phyloP scores from a whole-genome alignment of 2,329 filamentous ascomycete genomes.

The Annulohypoxylon truncatum region DNA sequence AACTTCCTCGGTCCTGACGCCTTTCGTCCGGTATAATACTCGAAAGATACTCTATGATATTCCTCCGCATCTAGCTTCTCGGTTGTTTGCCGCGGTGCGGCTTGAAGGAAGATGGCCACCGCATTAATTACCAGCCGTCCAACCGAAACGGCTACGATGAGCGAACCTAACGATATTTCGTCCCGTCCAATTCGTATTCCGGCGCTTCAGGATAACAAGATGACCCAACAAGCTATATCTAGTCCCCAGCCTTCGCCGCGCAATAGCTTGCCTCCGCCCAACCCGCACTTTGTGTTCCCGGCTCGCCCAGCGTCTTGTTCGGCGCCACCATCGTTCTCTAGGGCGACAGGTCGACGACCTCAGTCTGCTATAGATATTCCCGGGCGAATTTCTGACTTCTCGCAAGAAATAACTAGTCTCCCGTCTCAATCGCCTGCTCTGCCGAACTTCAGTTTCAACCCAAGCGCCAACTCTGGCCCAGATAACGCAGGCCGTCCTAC shows the following conservation, averaged over 20 bases:
- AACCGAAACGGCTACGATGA: constrained; percentile 44
- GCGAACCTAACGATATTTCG: constrained; percentile 40
- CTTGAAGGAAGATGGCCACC: constrained; percentile 50
- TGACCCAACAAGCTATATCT: constrained; percentile 41
- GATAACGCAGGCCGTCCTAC: constrained; percentile 49
- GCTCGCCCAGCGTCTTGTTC: constrained; percentile 60
- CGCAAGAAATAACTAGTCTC: constrained; percentile 27
- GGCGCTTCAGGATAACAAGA: constrained; percentile 46
- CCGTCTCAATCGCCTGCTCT: constrained; percentile 45
- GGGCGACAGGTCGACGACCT: constrained; percentile 63
- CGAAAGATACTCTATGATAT: constrained; percentile 46
- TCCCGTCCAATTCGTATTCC: constrained; percentile 46
- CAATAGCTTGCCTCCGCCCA: constrained; percentile 62
- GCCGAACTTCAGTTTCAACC: constrained; percentile 51
- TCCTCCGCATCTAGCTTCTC: constrained; percentile 43
- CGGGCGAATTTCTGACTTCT: constrained; percentile 33
- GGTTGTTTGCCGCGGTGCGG: constrained; percentile 50
- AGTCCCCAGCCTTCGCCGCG: constrained; percentile 52
- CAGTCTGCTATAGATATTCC: constrained; percentile 62
- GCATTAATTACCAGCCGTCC: constrained; percentile 54
- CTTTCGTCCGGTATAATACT: constrained; percentile 26
- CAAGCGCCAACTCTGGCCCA: constrained; percentile 49
- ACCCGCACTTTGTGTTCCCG: constrained; percentile 75
- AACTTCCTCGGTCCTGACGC: constrained; percentile 34
- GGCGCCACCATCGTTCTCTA: constrained; percentile 60